Percentiles rank a stretch among this genome's conserved stretches.
Conservation (phyloP, 345 rosid genomes). For the Salix udensis region DNA sequence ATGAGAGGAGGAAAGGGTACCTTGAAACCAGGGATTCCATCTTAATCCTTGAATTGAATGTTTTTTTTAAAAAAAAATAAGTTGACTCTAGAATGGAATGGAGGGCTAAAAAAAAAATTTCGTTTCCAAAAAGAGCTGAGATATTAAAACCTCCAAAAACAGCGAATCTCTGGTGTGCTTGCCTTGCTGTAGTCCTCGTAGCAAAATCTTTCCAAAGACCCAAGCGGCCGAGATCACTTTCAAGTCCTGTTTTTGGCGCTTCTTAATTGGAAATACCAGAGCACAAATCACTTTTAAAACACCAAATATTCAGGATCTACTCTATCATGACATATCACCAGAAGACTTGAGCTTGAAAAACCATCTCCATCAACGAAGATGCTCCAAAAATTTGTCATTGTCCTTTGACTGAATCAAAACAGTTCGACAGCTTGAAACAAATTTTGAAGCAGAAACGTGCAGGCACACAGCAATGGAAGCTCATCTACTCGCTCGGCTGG, state of each 20-base stretch:
- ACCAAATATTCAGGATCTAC: constrained; percentile 4
- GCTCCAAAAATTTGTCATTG: background rate
- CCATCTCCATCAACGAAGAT: background rate
- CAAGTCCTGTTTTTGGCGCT: constrained; percentile 7
- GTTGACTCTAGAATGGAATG: background rate
- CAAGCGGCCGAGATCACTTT: background rate
- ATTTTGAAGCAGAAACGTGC: background rate
- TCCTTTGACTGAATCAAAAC: background rate
- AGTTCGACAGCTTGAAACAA: background rate
- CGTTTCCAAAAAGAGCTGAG: constrained; percentile 17
- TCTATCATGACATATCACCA: background rate
- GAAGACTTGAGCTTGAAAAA: background rate
- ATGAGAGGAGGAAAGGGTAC: constrained; percentile 25
- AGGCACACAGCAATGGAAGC: background rate
- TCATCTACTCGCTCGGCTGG: background rate
- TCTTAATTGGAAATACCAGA: background rate
- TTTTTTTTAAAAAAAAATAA: background rate
- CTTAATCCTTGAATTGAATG: constrained; percentile 7
- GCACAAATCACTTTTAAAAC: constrained; percentile 10
- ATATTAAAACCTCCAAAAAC: background rate
- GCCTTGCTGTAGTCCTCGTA: background rate
- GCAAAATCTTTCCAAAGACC: background rate
- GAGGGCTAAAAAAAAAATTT: background rate
- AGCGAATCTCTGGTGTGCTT: background rate
- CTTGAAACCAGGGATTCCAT: constrained; percentile 30